Evolutionary conservation across 495 filamentous ascomycete genomes (phyloP).

Genomic region (Penicillium chermesinum): DNA sequence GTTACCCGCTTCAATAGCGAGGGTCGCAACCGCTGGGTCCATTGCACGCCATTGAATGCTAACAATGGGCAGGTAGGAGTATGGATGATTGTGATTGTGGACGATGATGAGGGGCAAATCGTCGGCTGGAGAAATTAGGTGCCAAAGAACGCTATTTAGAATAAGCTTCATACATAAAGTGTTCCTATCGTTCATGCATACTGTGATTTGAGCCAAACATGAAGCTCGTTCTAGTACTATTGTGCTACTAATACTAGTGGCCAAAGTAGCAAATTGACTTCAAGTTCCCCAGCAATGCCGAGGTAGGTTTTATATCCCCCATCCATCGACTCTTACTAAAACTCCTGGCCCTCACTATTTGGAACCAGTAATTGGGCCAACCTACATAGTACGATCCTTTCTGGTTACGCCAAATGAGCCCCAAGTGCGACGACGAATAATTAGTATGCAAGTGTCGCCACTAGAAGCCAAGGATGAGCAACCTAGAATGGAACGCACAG

Average conservation of each 20-base stretch:
- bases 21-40: constrained; percentile 52
- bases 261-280: no score
- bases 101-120: constrained; percentile 33
- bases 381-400: constrained; percentile 7
- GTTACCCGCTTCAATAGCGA: constrained; percentile 37
- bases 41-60: constrained; percentile 56
- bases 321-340: constrained; percentile 1
- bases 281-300: constrained; percentile 3
- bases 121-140: constrained; percentile 14
- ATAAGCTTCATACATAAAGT: no score
- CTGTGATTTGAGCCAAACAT: no score
- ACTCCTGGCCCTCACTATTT: constrained; percentile 3
- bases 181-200: neutral
- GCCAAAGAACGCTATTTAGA: no score
- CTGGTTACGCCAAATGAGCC: constrained; percentile 1
- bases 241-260: no score
- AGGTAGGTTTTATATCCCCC: constrained; percentile 9
- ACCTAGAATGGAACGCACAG: neutral
- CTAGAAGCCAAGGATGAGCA: no score
- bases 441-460: no score
- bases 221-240: no score
- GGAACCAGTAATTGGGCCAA: constrained; percentile 5
- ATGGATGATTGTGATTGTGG: constrained; percentile 59
- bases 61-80: constrained; percentile 54
- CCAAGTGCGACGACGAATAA: no score